These are phyloP conservation scores for Fusarium pininemorale DNA, from an alignment of 2,329 filamentous ascomycete genomes.

Conservation along the genomic window DNA sequence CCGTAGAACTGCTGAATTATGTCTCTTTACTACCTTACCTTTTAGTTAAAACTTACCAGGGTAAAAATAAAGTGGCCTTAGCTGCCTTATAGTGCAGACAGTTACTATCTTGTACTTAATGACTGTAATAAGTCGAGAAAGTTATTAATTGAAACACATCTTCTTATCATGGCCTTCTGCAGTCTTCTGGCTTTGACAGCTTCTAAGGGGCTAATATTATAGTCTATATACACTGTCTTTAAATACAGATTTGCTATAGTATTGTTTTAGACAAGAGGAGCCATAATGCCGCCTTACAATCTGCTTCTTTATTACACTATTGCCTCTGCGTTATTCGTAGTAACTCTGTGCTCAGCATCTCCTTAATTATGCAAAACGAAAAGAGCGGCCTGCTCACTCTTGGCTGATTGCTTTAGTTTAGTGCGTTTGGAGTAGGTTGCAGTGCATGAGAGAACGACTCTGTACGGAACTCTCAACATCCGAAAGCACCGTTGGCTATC, in stretches of 20 bases:
- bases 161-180: background rate
- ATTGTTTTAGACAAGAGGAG: fast-evolving
- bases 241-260: background rate
- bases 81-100: fast-evolving
- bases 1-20: background rate
- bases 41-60: no score
- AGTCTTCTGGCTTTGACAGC: fast-evolving
- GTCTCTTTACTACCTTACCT: no score
- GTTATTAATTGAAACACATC: fast-evolving
- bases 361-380: fast-evolving
- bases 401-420: background rate
- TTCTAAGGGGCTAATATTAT: fast-evolving
- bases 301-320: no score
- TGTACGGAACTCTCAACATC: background rate
- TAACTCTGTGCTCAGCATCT: fast-evolving
- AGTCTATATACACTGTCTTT: fast-evolving
- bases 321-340: fast-evolving
- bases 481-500: background rate
- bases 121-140: background rate
- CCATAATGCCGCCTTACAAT: fast-evolving
- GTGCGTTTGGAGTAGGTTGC: background rate
- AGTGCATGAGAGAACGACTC: background rate
- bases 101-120: fast-evolving
- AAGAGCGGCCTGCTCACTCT: fast-evolving
- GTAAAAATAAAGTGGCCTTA: no score